phyloP scores from a whole-genome alignment of 2,329 filamentous ascomycete species.

The Apiospora marii region DNA sequence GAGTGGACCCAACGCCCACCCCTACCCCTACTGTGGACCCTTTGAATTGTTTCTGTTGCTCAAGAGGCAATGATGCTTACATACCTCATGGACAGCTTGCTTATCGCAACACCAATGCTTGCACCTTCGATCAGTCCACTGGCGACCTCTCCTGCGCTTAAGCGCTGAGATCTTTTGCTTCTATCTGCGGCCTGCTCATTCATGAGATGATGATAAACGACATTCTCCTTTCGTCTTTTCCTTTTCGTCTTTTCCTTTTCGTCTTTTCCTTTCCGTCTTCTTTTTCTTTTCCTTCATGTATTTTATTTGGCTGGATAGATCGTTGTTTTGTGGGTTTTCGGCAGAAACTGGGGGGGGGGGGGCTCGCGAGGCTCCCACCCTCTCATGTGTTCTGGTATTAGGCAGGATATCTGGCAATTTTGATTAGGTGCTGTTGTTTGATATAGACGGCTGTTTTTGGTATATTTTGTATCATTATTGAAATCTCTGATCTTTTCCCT shows the following conservation, averaged over 20 bases:
- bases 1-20: background rate
- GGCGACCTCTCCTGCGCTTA: constrained; percentile 26
- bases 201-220: background rate
- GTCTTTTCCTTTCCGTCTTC: background rate
- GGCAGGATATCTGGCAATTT: background rate
- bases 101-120: constrained; percentile 16
- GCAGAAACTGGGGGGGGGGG: background rate
- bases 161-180: background rate
- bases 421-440: too few species aligned
- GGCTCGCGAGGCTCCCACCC: background rate
- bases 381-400: too few species aligned
- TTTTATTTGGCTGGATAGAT: background rate
- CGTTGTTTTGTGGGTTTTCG: background rate
- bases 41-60: background rate
- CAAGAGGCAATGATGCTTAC: background rate
- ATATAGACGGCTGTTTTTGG: too few species aligned
- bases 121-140: constrained; percentile 21
- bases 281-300: background rate
- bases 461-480: too few species aligned
- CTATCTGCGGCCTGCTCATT: background rate
- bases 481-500: too few species aligned
- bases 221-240: background rate
- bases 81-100: background rate
- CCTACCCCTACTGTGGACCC: too few species aligned
- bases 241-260: background rate